A percentile compares a stretch with the other conserved stretches of the same genome.
Evolutionary conservation across 202 grass and related monocot genomes (phyloP).

Genomic region (Schoenoplectus triqueter): DNA sequence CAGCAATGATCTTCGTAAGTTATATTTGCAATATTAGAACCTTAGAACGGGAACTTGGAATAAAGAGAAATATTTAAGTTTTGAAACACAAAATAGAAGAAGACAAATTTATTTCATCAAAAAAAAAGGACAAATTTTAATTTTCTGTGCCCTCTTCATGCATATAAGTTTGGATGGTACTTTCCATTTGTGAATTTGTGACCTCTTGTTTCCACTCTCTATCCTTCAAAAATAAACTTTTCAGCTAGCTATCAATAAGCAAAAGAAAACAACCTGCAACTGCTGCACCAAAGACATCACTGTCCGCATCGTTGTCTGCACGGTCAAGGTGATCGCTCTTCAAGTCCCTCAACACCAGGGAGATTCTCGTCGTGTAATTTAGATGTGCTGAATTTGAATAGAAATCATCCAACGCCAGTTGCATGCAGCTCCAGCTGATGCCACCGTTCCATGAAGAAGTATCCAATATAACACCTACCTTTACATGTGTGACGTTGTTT

Average conservation of each 20-base stretch:
- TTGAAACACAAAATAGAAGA: too few relatives aligned
- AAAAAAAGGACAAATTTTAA: too few relatives aligned
- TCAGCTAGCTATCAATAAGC: not conserved
- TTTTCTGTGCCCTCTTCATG: too few relatives aligned
- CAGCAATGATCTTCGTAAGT: too few relatives aligned
- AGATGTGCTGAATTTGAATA: conserved; percentile 41
- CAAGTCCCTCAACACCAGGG: conserved; percentile 51
- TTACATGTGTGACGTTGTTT: conserved; percentile 35
- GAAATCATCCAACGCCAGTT: conserved; percentile 68
- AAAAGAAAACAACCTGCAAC: conserved; percentile 45
- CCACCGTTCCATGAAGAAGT: conserved; percentile 50
- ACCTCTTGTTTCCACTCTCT: too few relatives aligned
- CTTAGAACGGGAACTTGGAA: not conserved
- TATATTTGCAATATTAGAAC: not conserved
- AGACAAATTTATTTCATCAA: too few relatives aligned
- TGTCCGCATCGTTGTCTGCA: not conserved
- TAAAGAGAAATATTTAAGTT: not conserved
- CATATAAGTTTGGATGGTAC: not conserved
- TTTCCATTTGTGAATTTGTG: not conserved
- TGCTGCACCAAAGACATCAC: conserved; percentile 45
- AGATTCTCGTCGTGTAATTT: conserved; percentile 39
- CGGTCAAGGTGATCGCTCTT: not conserved
- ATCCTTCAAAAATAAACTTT: not conserved
- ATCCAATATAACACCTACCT: conserved; percentile 77
- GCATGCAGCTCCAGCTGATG: conserved; percentile 65